Evolutionary conservation across 208 protist genomes (phyloP).

Genomic region (Angomonas deanei): DNA sequence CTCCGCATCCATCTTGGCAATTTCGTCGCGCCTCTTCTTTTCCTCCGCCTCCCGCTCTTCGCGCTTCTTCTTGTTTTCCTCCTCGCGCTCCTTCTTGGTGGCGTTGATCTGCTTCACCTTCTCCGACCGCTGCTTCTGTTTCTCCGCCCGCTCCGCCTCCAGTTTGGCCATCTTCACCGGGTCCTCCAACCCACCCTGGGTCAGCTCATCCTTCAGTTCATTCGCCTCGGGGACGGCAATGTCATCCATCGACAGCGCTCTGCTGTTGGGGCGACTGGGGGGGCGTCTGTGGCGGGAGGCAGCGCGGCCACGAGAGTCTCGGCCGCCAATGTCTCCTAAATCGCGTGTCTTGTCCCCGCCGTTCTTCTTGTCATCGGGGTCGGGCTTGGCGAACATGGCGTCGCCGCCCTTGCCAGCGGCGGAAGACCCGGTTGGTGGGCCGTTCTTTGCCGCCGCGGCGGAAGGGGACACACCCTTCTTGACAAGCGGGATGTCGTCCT

Average conservation of each 20-base stretch:
- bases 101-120: slow-evolving; percentile 1
- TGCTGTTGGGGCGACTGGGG: slow-evolving; percentile 27
- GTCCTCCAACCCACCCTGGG: slow-evolving; percentile 5
- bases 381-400: background rate
- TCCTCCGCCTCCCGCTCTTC: slow-evolving; percentile 29
- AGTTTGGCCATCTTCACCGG: slow-evolving; percentile 17
- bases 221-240: slow-evolving; percentile 58
- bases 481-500: background rate
- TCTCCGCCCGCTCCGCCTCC: slow-evolving; percentile 11
- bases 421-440: background rate
- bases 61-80: slow-evolving; percentile 17
- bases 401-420: background rate
- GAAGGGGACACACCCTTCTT: background rate
- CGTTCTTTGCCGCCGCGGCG: background rate
- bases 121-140: slow-evolving; percentile 3
- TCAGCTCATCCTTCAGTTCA: slow-evolving; percentile 46
- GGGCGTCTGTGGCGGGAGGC: slow-evolving; percentile 21
- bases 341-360: background rate
- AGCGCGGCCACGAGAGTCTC: slow-evolving; percentile 1
- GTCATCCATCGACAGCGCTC: slow-evolving; percentile 43
- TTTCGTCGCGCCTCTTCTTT: slow-evolving; percentile 18
- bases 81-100: slow-evolving; percentile 22
- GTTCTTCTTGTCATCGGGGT: background rate
- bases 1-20: slow-evolving; percentile 39
- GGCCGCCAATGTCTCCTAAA: background rate